These are phyloP conservation scores for Saitozyma podzolica DNA, from an alignment of 768 basidiomycete genomes.

Conservation along the genomic window DNA sequence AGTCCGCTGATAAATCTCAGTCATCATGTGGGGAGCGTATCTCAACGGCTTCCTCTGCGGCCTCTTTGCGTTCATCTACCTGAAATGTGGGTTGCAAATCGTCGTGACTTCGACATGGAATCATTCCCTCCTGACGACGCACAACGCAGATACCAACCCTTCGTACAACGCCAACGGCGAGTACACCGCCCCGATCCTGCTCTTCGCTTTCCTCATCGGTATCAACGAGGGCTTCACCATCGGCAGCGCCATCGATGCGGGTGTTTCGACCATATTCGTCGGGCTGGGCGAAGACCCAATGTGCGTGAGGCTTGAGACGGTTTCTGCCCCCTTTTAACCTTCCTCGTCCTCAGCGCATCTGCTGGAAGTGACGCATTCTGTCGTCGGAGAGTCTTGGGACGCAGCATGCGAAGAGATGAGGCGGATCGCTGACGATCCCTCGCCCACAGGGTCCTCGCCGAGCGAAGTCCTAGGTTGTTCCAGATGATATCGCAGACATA, in stretches of 20 bases:
- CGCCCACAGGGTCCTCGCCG: conserved; percentile 59
- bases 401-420: no score
- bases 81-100: conserved; percentile 60
- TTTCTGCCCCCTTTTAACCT: not conserved
- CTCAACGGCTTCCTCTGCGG: conserved; percentile 70
- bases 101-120: conserved; percentile 5
- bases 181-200: conserved; percentile 72
- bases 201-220: conserved; percentile 81
- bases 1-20: conserved; percentile 4
- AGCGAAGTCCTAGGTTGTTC: conserved; percentile 72
- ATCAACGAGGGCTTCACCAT: conserved; percentile 54
- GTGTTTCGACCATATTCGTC: conserved; percentile 87
- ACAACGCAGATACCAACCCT: conserved; percentile 65
- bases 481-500: conserved; percentile 64
- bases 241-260: conserved; percentile 61
- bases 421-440: no score
- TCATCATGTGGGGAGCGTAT: conserved; percentile 58
- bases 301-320: conserved; percentile 24
- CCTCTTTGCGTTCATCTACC: conserved; percentile 74
- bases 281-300: conserved; percentile 82
- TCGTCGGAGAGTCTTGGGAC: not conserved
- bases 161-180: conserved; percentile 71
- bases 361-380: not conserved
- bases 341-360: not conserved
- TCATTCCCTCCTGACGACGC: no score